A percentile compares a stretch with the other conserved stretches of the same genome.
phyloP scores from a whole-genome alignment of 176 grass and related monocot genomes.

The Tillandsia leiboldiana region DNA sequence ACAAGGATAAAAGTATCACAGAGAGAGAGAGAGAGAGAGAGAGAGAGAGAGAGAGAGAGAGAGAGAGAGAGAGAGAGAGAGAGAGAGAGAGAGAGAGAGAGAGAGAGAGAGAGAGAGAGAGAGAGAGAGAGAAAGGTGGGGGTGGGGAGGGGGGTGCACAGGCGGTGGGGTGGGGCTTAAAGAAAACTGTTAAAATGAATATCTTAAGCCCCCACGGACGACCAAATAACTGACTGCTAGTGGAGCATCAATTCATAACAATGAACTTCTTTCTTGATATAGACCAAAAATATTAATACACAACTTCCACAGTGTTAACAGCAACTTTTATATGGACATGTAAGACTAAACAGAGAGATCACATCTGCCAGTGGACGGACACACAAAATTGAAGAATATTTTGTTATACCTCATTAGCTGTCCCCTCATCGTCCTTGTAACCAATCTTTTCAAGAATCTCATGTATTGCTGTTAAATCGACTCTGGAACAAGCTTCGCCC shows the following conservation, averaged over 20 bases:
- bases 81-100: not conserved
- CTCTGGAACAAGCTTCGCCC: slow-evolving; percentile 90
- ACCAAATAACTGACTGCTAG: too few relatives aligned
- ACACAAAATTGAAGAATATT: not conserved
- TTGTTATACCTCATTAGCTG: slow-evolving; percentile 73
- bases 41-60: too few relatives aligned
- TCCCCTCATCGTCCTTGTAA: slow-evolving; percentile 97
- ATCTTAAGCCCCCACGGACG: too few relatives aligned
- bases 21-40: not conserved
- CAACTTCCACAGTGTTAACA: slow-evolving; percentile 6
- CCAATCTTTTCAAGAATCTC: slow-evolving; percentile 87
- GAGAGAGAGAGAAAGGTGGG: too few relatives aligned
- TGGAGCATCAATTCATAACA: too few relatives aligned
- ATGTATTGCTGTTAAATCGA: slow-evolving; percentile 96
- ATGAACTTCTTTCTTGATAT: too few relatives aligned
- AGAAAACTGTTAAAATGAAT: too few relatives aligned
- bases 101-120: too few relatives aligned
- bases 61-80: not conserved
- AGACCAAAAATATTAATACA: not conserved
- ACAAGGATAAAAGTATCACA: slow-evolving; percentile 12
- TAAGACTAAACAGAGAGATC: not conserved
- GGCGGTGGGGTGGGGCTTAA: too few relatives aligned
- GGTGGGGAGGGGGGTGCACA: too few relatives aligned
- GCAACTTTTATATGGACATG: too few relatives aligned
- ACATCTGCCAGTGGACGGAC: not conserved